These are phyloP conservation scores for Hippophae gyantsensis DNA, from an alignment of 306 rosid species.

Conservation along the genomic window DNA sequence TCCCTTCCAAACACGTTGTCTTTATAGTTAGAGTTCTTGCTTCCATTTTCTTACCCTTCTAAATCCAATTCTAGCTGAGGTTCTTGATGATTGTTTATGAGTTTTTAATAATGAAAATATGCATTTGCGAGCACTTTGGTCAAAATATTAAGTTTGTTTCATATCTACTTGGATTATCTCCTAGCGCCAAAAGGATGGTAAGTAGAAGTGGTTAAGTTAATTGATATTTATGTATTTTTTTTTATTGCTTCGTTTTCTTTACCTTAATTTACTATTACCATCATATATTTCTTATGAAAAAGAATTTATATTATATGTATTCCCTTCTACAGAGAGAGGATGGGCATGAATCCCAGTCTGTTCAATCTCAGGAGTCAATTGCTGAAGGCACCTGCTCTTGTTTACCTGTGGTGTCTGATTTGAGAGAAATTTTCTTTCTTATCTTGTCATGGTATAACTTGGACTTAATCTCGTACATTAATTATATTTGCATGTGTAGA, in stretches of 20 bases:
- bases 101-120: not conserved
- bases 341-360: slow-evolving; percentile 31
- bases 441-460: slow-evolving; percentile 60
- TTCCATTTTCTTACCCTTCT: too few relatives aligned
- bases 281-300: not conserved
- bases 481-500: not conserved
- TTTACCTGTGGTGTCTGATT: slow-evolving; percentile 16
- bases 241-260: slow-evolving; percentile 5
- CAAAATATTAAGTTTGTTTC: not conserved
- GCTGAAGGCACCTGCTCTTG: slow-evolving; percentile 33
- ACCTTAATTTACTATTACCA: not conserved
- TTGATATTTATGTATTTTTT: too few relatives aligned
- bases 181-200: slow-evolving; percentile 47
- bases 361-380: slow-evolving; percentile 25
- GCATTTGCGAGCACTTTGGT: not conserved
- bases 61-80: too few relatives aligned
- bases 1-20: too few relatives aligned
- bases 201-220: not conserved
- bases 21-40: too few relatives aligned
- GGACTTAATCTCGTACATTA: not conserved
- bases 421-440: slow-evolving; percentile 34
- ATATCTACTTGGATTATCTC: slow-evolving; percentile 11
- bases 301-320: not conserved
- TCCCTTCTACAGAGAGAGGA: slow-evolving; percentile 52
- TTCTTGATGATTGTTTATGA: not conserved